These are phyloP conservation scores for Aspergillus terreus DNA, from an alignment of 2,329 filamentous ascomycete genomes.

Conservation along the genomic window DNA sequence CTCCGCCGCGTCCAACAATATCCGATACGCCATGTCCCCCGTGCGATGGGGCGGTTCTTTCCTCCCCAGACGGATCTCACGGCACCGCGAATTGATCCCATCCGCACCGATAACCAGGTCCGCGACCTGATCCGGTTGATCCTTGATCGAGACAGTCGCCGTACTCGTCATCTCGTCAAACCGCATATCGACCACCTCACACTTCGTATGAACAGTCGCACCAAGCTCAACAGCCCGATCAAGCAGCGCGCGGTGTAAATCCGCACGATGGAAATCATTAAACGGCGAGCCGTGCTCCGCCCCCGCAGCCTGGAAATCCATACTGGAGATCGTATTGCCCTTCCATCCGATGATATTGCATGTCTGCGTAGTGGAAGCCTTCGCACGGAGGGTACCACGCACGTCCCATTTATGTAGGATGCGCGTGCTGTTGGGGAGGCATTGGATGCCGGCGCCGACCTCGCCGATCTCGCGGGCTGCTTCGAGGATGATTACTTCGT, in stretches of 20 bases:
- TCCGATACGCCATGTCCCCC: conserved; percentile 36
- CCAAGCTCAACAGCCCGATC: conserved; percentile 1
- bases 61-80: conserved; percentile 22
- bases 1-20: conserved; percentile 26
- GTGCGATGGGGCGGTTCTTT: conserved; percentile 25
- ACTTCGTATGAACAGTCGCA: neutral
- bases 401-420: conserved; percentile 8
- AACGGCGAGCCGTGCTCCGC: conserved; percentile 2
- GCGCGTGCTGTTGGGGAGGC: conserved; percentile 20
- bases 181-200: neutral
- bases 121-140: neutral
- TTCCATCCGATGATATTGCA: conserved; percentile 8
- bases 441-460: conserved; percentile 24
- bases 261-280: conserved; percentile 6
- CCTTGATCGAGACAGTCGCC: neutral
- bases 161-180: neutral
- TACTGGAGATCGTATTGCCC: neutral
- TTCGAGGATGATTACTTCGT: conserved; percentile 21
- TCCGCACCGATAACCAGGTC: conserved; percentile 17
- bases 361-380: conserved; percentile 1
- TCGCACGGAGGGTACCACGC: neutral
- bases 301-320: conserved; percentile 1
- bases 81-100: conserved; percentile 21
- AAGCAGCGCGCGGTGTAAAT: conserved; percentile 2
- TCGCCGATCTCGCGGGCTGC: conserved; percentile 18